Evolutionary conservation across 129 eudicot genomes (phyloP).

Genomic region (Centaurea solstitialis): DNA sequence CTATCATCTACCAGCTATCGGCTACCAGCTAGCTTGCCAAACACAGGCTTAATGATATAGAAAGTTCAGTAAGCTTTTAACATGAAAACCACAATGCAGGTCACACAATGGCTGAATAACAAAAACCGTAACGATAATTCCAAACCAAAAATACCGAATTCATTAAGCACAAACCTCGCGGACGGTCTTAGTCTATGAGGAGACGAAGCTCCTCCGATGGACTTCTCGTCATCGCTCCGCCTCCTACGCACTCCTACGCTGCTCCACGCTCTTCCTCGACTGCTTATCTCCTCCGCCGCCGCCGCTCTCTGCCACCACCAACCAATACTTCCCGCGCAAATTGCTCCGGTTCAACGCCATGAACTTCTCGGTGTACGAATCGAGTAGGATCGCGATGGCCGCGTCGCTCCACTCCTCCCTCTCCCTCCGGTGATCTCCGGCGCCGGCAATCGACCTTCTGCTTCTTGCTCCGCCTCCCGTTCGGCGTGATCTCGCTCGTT

Average conservation of each 20-base stretch:
- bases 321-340: conserved; percentile 42
- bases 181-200: conserved; percentile 23
- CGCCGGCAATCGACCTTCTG: conserved; percentile 28
- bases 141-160: neutral
- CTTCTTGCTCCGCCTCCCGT: conserved; percentile 29
- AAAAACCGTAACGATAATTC: neutral
- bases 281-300: conserved; percentile 21
- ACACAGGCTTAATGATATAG: neutral
- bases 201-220: conserved; percentile 23
- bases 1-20: too few relatives aligned
- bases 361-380: conserved; percentile 38
- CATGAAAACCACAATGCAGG: neutral
- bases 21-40: too few relatives aligned
- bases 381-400: conserved; percentile 23
- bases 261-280: conserved; percentile 40
- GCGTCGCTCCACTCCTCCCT: conserved; percentile 46
- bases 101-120: neutral
- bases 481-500: conserved; percentile 22
- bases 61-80: neutral
- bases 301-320: conserved; percentile 37
- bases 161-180: conserved; percentile 31
- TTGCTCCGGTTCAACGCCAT: conserved; percentile 29
- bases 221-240: conserved; percentile 34
- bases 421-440: conserved; percentile 31
- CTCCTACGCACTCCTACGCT: conserved; percentile 23